A percentile compares a stretch with the other conserved stretches of the same genome.
Evolutionary conservation across 306 rosid species (phyloP).

Genomic region (Quercus parvula): DNA sequence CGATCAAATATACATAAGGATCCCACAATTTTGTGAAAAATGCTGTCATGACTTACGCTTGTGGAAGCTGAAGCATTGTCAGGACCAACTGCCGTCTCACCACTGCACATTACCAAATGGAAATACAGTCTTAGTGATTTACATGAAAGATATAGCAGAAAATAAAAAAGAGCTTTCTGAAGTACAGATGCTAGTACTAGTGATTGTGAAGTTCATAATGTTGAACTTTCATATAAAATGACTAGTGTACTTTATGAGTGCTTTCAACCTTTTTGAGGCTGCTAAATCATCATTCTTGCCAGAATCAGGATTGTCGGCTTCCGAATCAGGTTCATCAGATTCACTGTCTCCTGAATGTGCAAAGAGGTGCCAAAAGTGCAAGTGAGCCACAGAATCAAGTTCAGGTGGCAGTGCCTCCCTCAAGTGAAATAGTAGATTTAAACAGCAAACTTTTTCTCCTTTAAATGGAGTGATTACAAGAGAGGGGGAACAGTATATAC

Average conservation of each 20-base stretch:
- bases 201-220: background rate
- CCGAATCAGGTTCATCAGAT: slow-evolving; percentile 61
- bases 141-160: background rate
- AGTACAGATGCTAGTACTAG: background rate
- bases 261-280: slow-evolving; percentile 58
- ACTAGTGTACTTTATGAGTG: slow-evolving; percentile 10
- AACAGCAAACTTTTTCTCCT: background rate
- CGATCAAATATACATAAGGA: background rate
- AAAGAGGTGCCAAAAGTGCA: slow-evolving; percentile 30
- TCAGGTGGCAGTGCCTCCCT: slow-evolving; percentile 2
- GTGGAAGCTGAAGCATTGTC: slow-evolving; percentile 32
- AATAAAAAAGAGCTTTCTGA: background rate
- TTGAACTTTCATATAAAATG: slow-evolving; percentile 9
- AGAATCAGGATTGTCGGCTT: slow-evolving; percentile 29
- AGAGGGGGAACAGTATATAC: background rate
- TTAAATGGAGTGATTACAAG: background rate
- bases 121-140: slow-evolving; percentile 18
- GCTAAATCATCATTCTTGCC: slow-evolving; percentile 47
- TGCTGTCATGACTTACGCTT: slow-evolving; percentile 37
- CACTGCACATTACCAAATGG: slow-evolving; percentile 50
- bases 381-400: slow-evolving; percentile 34
- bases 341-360: slow-evolving; percentile 69
- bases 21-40: background rate
- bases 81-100: slow-evolving; percentile 44
- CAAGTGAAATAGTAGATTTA: slow-evolving; percentile 7